Percentiles rank a stretch among this genome's conserved stretches.
Conservation (phyloP, 352 stramenopile genomes). For the Albugo laibachii region DNA sequence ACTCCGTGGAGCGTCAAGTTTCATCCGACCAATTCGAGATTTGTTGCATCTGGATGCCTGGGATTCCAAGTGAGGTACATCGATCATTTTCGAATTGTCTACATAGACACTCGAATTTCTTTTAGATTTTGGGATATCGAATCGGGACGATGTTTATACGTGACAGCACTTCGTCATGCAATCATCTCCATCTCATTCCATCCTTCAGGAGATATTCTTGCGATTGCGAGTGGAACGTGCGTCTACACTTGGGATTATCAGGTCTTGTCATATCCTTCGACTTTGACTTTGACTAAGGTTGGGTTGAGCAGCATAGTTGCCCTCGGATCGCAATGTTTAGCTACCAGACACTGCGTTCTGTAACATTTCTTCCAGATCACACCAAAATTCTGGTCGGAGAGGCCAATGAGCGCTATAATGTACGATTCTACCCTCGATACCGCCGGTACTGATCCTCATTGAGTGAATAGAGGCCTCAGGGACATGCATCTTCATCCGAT, state of each 20-base stretch:
- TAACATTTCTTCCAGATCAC: slow-evolving; percentile 84
- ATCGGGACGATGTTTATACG: slow-evolving; percentile 82
- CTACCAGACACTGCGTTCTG: slow-evolving; percentile 81
- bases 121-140: slow-evolving; percentile 76
- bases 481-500: slow-evolving; percentile 53
- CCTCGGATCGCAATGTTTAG: slow-evolving; percentile 78
- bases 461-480: slow-evolving; percentile 33
- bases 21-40: slow-evolving; percentile 84
- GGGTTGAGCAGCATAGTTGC: slow-evolving; percentile 30
- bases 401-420: slow-evolving; percentile 80
- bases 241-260: slow-evolving; percentile 94
- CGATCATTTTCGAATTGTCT: not conserved
- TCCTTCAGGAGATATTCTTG: slow-evolving; percentile 83
- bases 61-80: slow-evolving; percentile 83
- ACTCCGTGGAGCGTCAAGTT: slow-evolving; percentile 97
- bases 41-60: slow-evolving; percentile 94
- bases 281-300: not conserved
- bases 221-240: slow-evolving; percentile 86
- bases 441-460: not conserved
- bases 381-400: slow-evolving; percentile 88
- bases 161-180: slow-evolving; percentile 82
- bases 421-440: slow-evolving; percentile 9
- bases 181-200: slow-evolving; percentile 97
- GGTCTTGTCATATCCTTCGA: slow-evolving; percentile 28
- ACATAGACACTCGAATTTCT: not conserved